phyloP scores from a whole-genome alignment of 177 flowering plant species.

The Vitis hybrid region DNA sequence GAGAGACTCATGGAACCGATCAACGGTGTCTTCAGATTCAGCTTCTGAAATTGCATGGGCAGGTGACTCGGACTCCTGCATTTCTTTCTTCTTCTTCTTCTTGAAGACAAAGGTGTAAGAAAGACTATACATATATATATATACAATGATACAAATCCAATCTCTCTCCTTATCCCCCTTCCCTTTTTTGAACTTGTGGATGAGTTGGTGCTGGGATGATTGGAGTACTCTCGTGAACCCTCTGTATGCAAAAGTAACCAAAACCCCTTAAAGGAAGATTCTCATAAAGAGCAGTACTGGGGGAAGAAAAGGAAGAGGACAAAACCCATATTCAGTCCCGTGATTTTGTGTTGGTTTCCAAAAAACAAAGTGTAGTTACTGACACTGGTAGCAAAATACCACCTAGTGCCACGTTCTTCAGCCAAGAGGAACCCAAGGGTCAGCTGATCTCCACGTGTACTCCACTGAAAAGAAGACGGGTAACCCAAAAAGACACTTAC shows the following conservation, averaged over 20 bases:
- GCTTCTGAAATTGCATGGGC: conserved; percentile 7
- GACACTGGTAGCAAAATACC: conserved; percentile 2
- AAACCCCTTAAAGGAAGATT: conserved; percentile 14
- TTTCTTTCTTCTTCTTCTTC: neutral
- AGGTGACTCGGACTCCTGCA: conserved; percentile 13
- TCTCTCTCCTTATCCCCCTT: neutral
- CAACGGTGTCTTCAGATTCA: conserved; percentile 20
- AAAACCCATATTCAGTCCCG: conserved; percentile 25
- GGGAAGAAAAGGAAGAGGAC: conserved; percentile 21
- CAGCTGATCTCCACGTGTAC: neutral
- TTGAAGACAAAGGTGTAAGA: neutral
- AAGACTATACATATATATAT: neutral
- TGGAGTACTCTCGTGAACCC: conserved; percentile 17
- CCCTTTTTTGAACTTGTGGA: neutral
- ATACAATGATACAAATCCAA: neutral
- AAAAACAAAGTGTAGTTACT: conserved; percentile 17
- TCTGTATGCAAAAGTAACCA: neutral
- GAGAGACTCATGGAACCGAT: conserved; percentile 42
- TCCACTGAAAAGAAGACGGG: too few species aligned
- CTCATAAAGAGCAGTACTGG: neutral
- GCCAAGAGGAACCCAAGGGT: too few species aligned
- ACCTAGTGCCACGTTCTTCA: too few species aligned
- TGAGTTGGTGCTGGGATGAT: neutral
- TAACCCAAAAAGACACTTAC: accelerated
- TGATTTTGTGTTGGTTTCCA: conserved; percentile 20